A percentile compares a stretch with the other conserved stretches of the same genome.
phyloP scores from a whole-genome alignment of 495 filamentous ascomycete species.

The Penicillium roqueforti region DNA sequence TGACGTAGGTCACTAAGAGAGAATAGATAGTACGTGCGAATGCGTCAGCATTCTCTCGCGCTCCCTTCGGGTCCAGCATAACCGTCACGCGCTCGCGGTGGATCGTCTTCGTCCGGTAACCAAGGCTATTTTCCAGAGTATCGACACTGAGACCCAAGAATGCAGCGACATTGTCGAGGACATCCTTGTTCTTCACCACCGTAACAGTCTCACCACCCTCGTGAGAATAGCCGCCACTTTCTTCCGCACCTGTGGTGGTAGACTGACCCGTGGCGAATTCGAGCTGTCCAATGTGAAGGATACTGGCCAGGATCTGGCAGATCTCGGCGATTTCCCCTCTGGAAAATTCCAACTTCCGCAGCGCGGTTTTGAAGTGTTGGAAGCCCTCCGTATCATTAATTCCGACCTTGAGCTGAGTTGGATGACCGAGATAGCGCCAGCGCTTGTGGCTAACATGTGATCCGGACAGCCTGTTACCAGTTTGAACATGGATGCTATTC shows the following conservation, averaged over 20 bases:
- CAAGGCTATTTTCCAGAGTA: slow-evolving; percentile 80
- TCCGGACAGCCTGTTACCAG: slow-evolving; percentile 45
- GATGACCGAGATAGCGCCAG: slow-evolving; percentile 95
- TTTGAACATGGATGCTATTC: slow-evolving; percentile 39
- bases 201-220: slow-evolving; percentile 86
- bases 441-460: slow-evolving; percentile 61
- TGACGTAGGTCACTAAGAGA: slow-evolving; percentile 88
- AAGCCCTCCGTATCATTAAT: slow-evolving; percentile 95
- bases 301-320: slow-evolving; percentile 86
- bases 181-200: slow-evolving; percentile 88
- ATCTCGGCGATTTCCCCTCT: slow-evolving; percentile 92
- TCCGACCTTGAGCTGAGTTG: slow-evolving; percentile 92
- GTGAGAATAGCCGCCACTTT: slow-evolving; percentile 93
- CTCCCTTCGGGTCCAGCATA: slow-evolving; percentile 90
- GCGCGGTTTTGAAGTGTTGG: slow-evolving; percentile 93
- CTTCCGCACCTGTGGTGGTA: slow-evolving; percentile 74
- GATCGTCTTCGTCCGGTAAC: slow-evolving; percentile 94
- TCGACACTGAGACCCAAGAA: slow-evolving; percentile 80
- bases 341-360: slow-evolving; percentile 91
- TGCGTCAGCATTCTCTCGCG: slow-evolving; percentile 87
- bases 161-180: slow-evolving; percentile 76
- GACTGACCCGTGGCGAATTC: slow-evolving; percentile 79
- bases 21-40: slow-evolving; percentile 91
- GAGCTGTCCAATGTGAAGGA: slow-evolving; percentile 92
- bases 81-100: slow-evolving; percentile 93